Evolutionary conservation across 192 early-diverging fungal genomes (phyloP), one percentile per base, ranked within the genome.

Genomic region (Allomyces javanicus): DNA sequence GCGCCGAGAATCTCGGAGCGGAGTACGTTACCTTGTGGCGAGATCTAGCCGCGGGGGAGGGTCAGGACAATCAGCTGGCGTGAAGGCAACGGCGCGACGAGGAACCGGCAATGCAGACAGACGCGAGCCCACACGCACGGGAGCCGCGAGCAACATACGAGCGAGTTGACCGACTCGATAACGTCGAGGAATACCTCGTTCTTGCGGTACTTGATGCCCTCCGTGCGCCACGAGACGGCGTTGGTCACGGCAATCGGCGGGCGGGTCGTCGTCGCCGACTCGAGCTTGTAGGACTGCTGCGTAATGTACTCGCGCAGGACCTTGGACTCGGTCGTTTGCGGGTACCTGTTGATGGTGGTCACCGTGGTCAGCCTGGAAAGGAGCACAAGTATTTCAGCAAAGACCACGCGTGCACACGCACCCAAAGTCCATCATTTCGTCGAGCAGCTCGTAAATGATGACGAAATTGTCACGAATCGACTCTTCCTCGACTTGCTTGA

Each of bases 371-470:
- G 33, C 7, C 33, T 40, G 33, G 33, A 7, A 40, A 40, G 0
- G 33, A 9, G 7, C 33, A 40, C 4, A 40, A 40, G 0, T 0
- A 40, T 7, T 40, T 9, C 4, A 3, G 33, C 4, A 40, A 3
- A 3, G 7, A 40, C n/a, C n/a, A 40, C 33, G 33, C 9, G 7
- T 7, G n/a, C n/a, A n/a, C n/a, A 40, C 33, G 33, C 3, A 40
- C 10, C 90, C 90, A 69, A 89, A 92, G 73, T 92, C 90, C 89
- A 92, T 90, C 86, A 92, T 92, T 72, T 92, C 90, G 75, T 92
- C 90, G 72, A 92, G 74, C 17, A 92, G 75, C 74, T 92, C 90
- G 67, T 92, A 92, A 65, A 92, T 88, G 65, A 92, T 88, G 9
- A 92, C 90, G 82, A 92, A 92, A 70, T 92, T 92, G 72, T 92